Evolutionary conservation across 2,329 filamentous ascomycete genomes (phyloP).

Genomic region (Sphaerulina vaccinii): DNA sequence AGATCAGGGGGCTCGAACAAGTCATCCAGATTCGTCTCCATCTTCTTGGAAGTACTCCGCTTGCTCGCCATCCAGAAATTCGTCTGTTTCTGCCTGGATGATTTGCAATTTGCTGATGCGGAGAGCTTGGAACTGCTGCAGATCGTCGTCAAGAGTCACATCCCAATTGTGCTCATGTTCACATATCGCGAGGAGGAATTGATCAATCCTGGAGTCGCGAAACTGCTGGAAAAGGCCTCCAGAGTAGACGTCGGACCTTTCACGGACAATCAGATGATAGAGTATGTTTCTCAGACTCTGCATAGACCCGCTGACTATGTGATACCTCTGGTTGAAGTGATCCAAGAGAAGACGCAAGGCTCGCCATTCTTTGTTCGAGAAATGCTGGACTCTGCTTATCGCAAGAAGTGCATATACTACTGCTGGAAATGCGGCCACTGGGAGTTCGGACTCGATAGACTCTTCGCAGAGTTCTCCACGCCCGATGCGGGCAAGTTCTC

Average conservation of each 20-base stretch:
- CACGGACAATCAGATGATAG: conserved; percentile 72
- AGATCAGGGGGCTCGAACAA: conserved; percentile 47
- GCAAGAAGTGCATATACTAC: conserved; percentile 86
- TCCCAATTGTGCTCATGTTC: conserved; percentile 79
- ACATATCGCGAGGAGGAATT: conserved; percentile 54
- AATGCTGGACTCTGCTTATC: conserved; percentile 83
- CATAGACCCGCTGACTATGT: conserved; percentile 63
- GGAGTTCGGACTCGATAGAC: conserved; percentile 79
- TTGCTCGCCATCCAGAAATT: conserved; percentile 80
- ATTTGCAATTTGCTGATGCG: conserved; percentile 84
- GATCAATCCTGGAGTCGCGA: conserved; percentile 39
- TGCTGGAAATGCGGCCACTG: conserved; percentile 80
- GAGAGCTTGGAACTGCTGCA: conserved; percentile 82
- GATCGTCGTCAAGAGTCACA: conserved; percentile 72
- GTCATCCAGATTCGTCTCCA: conserved; percentile 76
- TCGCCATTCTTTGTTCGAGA: conserved; percentile 91
- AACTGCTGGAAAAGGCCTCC: conserved; percentile 52
- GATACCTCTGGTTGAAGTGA: conserved; percentile 73
- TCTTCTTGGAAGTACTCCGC: conserved; percentile 80
- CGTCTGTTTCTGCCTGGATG: conserved; percentile 84
- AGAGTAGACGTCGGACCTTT: conserved; percentile 72
- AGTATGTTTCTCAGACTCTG: conserved; percentile 80
- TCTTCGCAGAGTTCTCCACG: conserved; percentile 81
- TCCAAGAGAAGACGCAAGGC: conserved; percentile 86
- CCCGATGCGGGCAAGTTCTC: conserved; percentile 76